Conservation (phyloP, 73 alveolate genomes). For the Tetrahymena thermophila region DNA sequence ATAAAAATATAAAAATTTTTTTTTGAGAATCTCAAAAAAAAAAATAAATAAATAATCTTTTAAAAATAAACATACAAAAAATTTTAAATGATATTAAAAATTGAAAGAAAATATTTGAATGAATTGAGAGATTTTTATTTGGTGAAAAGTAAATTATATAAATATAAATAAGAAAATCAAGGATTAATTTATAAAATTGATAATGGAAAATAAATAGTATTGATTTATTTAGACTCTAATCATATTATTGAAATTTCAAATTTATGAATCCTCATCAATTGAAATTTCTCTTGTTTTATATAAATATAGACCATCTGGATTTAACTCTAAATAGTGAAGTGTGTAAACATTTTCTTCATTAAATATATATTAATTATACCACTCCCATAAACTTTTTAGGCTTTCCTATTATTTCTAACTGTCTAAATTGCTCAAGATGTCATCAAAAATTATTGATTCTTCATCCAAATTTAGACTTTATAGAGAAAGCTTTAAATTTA, state of each 20-base stretch:
- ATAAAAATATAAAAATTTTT: too few species aligned
- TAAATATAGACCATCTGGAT: background rate
- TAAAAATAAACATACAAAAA: too few species aligned
- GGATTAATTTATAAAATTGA: too few species aligned
- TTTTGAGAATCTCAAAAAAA: too few species aligned
- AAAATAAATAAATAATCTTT: too few species aligned
- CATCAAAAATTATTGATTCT: background rate
- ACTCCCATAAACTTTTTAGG: background rate
- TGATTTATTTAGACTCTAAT: background rate
- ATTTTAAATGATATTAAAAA: too few species aligned
- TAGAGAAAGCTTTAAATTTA: background rate
- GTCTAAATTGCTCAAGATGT: background rate
- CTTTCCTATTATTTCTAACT: background rate
- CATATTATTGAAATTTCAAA: background rate
- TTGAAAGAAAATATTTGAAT: too few species aligned
- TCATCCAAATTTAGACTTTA: background rate
- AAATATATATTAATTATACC: background rate
- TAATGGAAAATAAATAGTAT: background rate
- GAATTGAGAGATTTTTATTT: too few species aligned
- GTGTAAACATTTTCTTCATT: background rate
- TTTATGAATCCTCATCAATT: background rate
- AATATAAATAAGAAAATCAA: too few species aligned
- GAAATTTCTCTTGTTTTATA: background rate
- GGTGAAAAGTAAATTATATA: too few species aligned
- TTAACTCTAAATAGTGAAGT: background rate